Evolutionary conservation across 768 basidiomycete genomes (phyloP), one percentile per base, ranked within the genome.

Genomic region (Nidularia sp.): DNA sequence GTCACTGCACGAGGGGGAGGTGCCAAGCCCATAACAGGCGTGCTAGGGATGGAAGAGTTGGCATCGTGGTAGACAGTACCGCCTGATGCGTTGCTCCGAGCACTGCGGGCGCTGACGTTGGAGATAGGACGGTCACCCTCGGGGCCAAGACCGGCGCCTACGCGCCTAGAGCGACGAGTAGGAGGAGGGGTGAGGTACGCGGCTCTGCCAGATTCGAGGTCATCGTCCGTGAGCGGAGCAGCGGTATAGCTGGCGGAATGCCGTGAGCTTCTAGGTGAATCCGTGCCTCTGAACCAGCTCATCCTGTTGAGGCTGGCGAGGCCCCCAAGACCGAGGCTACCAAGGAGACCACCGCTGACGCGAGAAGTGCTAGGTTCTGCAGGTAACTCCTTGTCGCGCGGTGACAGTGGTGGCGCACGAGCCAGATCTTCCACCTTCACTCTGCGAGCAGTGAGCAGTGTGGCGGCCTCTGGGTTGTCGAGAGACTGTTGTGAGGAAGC

Each of bases 61-160:
- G 86, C 86, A 58, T 88, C 86, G 54, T 83, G 81, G 57, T 83
- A 88, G 2, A 84, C 58, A 0, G 84, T 86, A 32, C 69, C 75
- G 3, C 79, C 84, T 1, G 79, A 81, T 10, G 70, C 53, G 4
- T 69, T 76, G 49, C 85, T 87, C 53, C 67, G 70, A 15, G 69
- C 73, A 18, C 18, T 18, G 18, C 18, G 18, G 18, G 18, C 18
- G 50, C 86, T 88, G 36, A 80, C 67, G 45, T 71, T 71, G 0
- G 88, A 88, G 32, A 78, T 63, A 0, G 87, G 87, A 3, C 87
- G 76, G 3, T 66, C 63, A 5, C 73, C 75, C 31, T 75, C 73
- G 6, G 65, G 54, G 22, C 60, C 66, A 8, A 73, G 56, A 22
- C 75, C 77, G 32, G 76, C 55, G n/a, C 51, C 68, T 57, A 56